Evolutionary conservation across 2,329 filamentous ascomycete genomes (phyloP).

Genomic region (Alternaria angustiovoidea): DNA sequence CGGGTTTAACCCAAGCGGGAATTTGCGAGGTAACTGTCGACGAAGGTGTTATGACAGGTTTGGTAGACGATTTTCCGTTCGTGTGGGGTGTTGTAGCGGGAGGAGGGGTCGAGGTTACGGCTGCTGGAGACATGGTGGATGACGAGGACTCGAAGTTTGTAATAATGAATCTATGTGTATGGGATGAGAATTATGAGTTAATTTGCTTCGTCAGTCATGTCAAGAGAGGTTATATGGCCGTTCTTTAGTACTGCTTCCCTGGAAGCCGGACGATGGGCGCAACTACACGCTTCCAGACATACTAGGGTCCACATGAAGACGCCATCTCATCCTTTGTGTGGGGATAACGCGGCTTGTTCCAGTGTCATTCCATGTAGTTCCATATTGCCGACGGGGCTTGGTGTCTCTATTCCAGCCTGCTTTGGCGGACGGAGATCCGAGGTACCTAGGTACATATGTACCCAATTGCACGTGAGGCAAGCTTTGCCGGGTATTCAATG

Average conservation of each 20-base stretch:
- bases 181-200: background rate
- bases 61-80: conserved; percentile 31
- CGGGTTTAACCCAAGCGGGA: conserved; percentile 48
- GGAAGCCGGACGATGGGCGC: background rate
- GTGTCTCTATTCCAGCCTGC: conserved; percentile 7
- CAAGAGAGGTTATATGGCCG: background rate
- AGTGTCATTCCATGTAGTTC: conserved; percentile 4
- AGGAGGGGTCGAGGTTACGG: conserved; percentile 29
- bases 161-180: background rate
- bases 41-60: conserved; percentile 30
- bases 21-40: conserved; percentile 25
- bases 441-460: background rate
- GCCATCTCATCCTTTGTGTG: conserved; percentile 10
- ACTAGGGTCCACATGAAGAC: conserved; percentile 17
- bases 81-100: conserved; percentile 17
- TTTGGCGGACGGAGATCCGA: conserved; percentile 12
- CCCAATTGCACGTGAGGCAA: background rate
- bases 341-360: conserved; percentile 16
- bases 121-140: conserved; percentile 40
- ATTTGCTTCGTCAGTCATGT: background rate
- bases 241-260: conserved; percentile 23
- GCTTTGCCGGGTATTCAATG: background rate
- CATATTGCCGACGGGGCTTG: conserved; percentile 21
- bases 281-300: conserved; percentile 7
- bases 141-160: background rate